Evolutionary conservation across 306 rosid species (phyloP), one percentile per base, ranked within the genome.

Genomic region (Arachis hypogaea): DNA sequence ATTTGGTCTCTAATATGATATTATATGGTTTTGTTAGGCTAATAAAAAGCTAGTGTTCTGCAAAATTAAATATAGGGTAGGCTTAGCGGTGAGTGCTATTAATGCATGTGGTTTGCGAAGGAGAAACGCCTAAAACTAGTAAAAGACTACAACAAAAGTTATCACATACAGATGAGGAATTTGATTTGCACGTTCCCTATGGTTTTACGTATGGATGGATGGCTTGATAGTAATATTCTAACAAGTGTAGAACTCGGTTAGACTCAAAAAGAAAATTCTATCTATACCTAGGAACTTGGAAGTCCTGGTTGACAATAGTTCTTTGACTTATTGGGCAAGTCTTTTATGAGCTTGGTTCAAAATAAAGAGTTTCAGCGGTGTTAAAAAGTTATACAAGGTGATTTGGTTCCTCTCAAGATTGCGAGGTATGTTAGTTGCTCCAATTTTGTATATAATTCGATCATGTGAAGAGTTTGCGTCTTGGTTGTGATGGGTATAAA

Each of bases 131-230:
- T 14, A n/a, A 46, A 52, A 52, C 45, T 18, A 40, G 3, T 18
- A 40, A 6, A 40, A 36, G 41, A 60, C 66, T 14, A n/a, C 9
- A 44, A 11, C 47, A 45, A 40, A 18, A 18, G 59, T 6, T 73
- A 49, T 14, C 43, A 62, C 16, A 11, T 46, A 63, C 43, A 45
- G 63, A 41, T 74, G 11, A 59, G 49, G 5, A 45, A 44, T 59
- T 58, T 76, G 42, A 57, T 64, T 42, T 74, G 57, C 72, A 68
- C 36, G 54, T 47, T 75, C 29, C 18, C 33, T 58, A 44, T 30
- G 6, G 16, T 41, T 75, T 57, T 60, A 14, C 12, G 12, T 52
- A 52, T 52, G 18, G 65, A 3, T 18, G 33, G 43, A 59, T 29
- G 18, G 65, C 9, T 18, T 60, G 43, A 59, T 29, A 40, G 11